Base-by-base conservation (phyloP, 2,329 filamentous ascomycete species). In the Blumeriella jaapii region DNA sequence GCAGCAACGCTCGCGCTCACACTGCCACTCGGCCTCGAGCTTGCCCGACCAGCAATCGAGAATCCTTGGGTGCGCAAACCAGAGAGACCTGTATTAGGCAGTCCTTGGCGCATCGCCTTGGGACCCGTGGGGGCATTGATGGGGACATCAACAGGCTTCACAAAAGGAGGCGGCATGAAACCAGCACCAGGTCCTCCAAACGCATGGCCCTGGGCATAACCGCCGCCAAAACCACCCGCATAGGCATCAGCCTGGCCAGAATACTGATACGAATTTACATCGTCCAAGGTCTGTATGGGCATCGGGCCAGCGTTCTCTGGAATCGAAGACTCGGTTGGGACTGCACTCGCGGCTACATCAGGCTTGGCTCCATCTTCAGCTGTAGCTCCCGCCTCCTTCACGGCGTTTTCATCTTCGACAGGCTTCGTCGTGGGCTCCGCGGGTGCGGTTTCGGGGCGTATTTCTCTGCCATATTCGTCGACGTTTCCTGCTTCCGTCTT, bases 71-170 rank as follows among this genome's bases (percentile, higher is more conserved):
- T 51, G 42, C 74, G 64, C 56, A 78, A 56, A 50, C 81, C 72
- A 45, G 77, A 71, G 34, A 82, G 71, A 47, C 82, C 83, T 38
- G 79, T 87, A 57, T 93, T 93, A 33, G 83, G 82, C 8, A 86
- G 65, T 18, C 86, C 85, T 59, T 91, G 81, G 44, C 89, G 74
- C 84, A 96, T 93, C 12, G 91, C 91, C 60, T 91, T 87, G 30
- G 91, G 91, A 7, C 87, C 91, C 36, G 82, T 93, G 17, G 91
- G 91, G 17, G 91, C 91, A 61, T 69, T 84, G 61, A 76, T 58
- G 28, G 74, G 74, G 33, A 67, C 61, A 37, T 60, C 58, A 44
- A 55, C 40, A 23, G 50, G 39, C 49, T 55, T 55, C 30, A 55
- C 42, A 46, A 52, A 31, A 37, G 48, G 45, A 24, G 51, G 46